Conservation (phyloP, 352 stramenopile genomes). For the Sclerospora graminicola region DNA sequence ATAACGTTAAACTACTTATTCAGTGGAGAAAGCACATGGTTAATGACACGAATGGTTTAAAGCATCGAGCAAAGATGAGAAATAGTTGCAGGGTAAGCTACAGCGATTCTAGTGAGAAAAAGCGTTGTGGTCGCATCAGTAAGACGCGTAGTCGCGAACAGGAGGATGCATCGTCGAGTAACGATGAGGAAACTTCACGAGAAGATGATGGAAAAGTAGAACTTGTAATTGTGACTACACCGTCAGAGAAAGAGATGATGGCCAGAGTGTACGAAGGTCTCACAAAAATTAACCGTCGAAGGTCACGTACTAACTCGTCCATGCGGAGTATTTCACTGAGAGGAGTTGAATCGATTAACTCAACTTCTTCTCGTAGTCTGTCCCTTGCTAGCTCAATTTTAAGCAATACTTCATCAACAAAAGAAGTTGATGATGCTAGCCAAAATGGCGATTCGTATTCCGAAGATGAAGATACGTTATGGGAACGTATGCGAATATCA, state of each 20-base stretch:
- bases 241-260: conserved; percentile 60
- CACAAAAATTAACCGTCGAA: conserved; percentile 58
- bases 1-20: conserved; percentile 66
- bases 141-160: conserved; percentile 13
- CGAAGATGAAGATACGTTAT: conserved; percentile 27
- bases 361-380: conserved; percentile 34
- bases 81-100: conserved; percentile 13
- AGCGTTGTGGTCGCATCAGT: conserved; percentile 7
- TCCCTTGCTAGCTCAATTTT: conserved; percentile 50
- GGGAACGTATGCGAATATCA: conserved; percentile 30
- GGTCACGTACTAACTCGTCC: conserved; percentile 52
- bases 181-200: conserved; percentile 16
- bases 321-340: conserved; percentile 41
- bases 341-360: conserved; percentile 21
- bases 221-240: conserved; percentile 56
- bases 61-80: conserved; percentile 10
- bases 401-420: conserved; percentile 29
- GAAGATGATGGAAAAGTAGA: conserved; percentile 25
- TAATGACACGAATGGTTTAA: conserved; percentile 4
- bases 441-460: conserved; percentile 14
- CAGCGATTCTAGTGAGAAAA: conserved; percentile 14
- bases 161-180: conserved; percentile 12
- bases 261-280: conserved; percentile 58
- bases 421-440: conserved; percentile 17
- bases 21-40: conserved; percentile 49